These are phyloP conservation scores for Thelonectria discophora DNA, from an alignment of 2,329 filamentous ascomycete genomes.

Conservation along the genomic window DNA sequence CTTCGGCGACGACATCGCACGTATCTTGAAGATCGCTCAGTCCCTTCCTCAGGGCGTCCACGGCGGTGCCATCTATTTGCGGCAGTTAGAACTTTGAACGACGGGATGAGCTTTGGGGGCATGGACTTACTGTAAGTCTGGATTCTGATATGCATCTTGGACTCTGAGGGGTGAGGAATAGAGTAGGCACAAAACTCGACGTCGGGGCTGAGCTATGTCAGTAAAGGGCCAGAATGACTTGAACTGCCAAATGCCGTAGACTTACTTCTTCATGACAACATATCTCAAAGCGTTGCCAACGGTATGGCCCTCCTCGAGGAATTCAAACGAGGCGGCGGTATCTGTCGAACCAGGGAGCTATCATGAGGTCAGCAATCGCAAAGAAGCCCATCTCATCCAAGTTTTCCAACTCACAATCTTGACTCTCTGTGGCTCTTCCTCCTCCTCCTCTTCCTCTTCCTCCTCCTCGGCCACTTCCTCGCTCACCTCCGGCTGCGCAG, in stretches of 20 bases:
- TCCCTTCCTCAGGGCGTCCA: slow-evolving; percentile 89
- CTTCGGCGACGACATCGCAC: slow-evolving; percentile 92
- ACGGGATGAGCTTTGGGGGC: background rate
- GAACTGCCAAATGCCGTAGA: slow-evolving; percentile 4
- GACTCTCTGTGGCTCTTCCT: slow-evolving; percentile 64
- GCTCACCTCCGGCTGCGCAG: slow-evolving; percentile 48
- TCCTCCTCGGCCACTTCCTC: slow-evolving; percentile 52
- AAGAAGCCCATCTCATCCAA: background rate
- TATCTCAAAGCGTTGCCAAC: slow-evolving; percentile 93
- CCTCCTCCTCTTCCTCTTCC: slow-evolving; percentile 55
- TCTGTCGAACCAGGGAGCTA: slow-evolving; percentile 87
- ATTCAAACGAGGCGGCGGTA: slow-evolving; percentile 93
- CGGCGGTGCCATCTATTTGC: slow-evolving; percentile 76
- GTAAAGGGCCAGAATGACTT: slow-evolving; percentile 15
- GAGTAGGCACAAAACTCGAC: slow-evolving; percentile 99
- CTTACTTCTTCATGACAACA: slow-evolving; percentile 98
- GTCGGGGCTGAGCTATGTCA: slow-evolving; percentile 71
- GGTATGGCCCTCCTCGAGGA: slow-evolving; percentile 93
- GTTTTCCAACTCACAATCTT: slow-evolving; percentile 62
- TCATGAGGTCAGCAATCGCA: slow-evolving; percentile 24
- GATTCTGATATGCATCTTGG: slow-evolving; percentile 96
- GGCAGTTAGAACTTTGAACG: slow-evolving; percentile 24
- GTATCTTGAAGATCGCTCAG: slow-evolving; percentile 88
- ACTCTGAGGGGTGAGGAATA: slow-evolving; percentile 94
- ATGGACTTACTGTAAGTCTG: slow-evolving; percentile 86